Base-by-base conservation (phyloP, 2,329 filamentous ascomycete species). In the Fusarium sp. region DNA sequence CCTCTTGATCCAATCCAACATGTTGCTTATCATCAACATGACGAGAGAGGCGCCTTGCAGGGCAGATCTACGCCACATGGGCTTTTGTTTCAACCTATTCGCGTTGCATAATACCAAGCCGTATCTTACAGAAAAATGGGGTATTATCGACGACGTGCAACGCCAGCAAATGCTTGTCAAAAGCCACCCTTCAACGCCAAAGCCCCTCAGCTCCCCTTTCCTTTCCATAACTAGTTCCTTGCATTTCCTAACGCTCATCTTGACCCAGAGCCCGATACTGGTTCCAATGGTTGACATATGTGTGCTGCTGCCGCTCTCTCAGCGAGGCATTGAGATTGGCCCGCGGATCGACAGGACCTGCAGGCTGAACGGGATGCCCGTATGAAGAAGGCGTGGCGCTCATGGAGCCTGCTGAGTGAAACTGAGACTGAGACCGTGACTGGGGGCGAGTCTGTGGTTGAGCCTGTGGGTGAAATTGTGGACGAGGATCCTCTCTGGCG, bases 281-380 rank as follows among this genome's bases (percentile, higher is more conserved):
- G 64, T 82, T 81, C 82, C 82, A 84, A 61, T 84, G 81, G 64
- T 84, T 84, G 60, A 84, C 78, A 66, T 83, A 83, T 18, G 75
- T 52, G 72, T 79, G 56, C 70, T 79, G 52, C 76, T 80, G 66
- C 65, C 77, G 62, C 41, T 82, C 79, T n/a, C 74, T 71, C n/a
- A 74, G 67, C 18, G 81, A 73, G 18, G 79, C 76, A 60, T 81
- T 82, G 67, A 84, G 80, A 65, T 82, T 84, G 54, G 82, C 81
- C 20, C 76, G 77, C 5, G 81, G 82, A 67, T 83, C 82, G n/a
- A 67, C 35, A 7, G 74, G 66, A 16, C 65, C 71, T 23, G 66
- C 64, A 56, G 74, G 50, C 10, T 73, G 71, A 5, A 71, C 66
- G 16, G 72, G 41, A 37, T 74, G 35, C 35, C 20, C 58, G 32